A percentile compares a stretch with the other conserved stretches of the same genome.
These are phyloP conservation scores for Lentinula lateritia DNA, from an alignment of 768 basidiomycete species.

Conservation along the genomic window DNA sequence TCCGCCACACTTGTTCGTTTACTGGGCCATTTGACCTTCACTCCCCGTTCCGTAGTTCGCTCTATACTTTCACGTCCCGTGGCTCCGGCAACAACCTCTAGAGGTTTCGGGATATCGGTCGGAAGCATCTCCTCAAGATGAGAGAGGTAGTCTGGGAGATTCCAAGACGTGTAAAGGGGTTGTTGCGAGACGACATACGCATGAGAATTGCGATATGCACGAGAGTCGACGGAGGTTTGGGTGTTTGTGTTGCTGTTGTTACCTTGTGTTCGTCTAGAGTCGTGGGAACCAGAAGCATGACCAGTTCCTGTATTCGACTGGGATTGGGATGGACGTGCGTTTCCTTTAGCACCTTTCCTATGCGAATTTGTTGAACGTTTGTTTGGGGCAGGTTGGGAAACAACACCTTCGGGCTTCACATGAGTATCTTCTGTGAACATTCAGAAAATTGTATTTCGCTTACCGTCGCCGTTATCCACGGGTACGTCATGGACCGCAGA, in stretches of 20 bases:
- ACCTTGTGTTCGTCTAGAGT: conserved; percentile 43
- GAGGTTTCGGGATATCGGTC: conserved; percentile 63
- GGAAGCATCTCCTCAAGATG: conserved; percentile 85
- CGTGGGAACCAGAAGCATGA: conserved; percentile 32
- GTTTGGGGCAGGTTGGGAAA: conserved; percentile 15
- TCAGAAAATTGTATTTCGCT: not conserved
- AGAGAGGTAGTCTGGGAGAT: conserved; percentile 87
- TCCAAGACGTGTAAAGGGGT: conserved; percentile 80
- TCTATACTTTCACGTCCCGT: conserved; percentile 52
- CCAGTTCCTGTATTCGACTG: conserved; percentile 20
- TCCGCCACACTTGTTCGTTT: conserved; percentile 95
- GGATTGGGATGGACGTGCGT: conserved; percentile 26
- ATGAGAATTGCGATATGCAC: conserved; percentile 75
- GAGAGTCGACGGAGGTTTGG: conserved; percentile 37
- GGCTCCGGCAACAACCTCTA: conserved; percentile 55
- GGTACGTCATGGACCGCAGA: conserved; percentile 26
- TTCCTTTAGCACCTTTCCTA: conserved; percentile 40
- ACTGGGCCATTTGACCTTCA: conserved; percentile 89
- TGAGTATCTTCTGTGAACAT: conserved; percentile 7
- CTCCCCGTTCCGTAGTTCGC: conserved; percentile 64
- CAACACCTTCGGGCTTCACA: conserved; percentile 14
- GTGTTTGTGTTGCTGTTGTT: conserved; percentile 28
- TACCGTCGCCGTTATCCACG: conserved; percentile 34
- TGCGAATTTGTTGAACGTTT: conserved; percentile 35
- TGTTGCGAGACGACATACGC: conserved; percentile 77